Evolutionary conservation across 148 eudicot species (phyloP).

Genomic region (Fagopyrum esculentum): DNA sequence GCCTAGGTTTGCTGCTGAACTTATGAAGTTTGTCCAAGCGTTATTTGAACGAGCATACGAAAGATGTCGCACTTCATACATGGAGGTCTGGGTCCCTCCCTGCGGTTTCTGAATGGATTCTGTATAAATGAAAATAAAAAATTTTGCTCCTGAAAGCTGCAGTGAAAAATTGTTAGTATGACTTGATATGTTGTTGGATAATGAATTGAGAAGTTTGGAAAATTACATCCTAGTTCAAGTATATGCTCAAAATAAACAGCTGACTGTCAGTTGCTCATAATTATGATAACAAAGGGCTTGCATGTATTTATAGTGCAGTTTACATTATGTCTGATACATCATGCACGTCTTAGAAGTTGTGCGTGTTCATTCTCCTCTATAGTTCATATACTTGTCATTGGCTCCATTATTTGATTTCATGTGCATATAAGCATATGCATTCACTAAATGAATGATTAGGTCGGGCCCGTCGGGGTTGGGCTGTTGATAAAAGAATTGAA

Average conservation of each 20-base stretch:
- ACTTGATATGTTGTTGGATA: not conserved
- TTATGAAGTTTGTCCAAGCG: slow-evolving; percentile 81
- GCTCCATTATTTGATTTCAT: not conserved
- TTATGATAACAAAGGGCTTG: not conserved
- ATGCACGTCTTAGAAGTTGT: not conserved
- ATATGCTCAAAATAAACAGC: not conserved
- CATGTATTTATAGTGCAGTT: not conserved
- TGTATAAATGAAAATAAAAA: not conserved
- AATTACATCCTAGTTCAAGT: not conserved
- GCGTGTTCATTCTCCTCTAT: not conserved
- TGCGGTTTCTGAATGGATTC: not conserved
- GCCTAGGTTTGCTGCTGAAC: slow-evolving; percentile 89
- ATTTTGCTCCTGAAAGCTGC: not conserved
- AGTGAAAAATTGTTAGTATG: not conserved
- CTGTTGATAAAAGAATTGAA: not conserved
- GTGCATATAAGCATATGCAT: not conserved
- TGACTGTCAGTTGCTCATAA: not conserved
- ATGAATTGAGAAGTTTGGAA: not conserved
- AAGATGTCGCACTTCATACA: slow-evolving; percentile 96
- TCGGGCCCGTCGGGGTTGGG: not conserved
- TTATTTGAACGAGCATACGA: slow-evolving; percentile 92
- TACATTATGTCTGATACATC: not conserved
- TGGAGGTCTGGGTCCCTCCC: slow-evolving; percentile 52
- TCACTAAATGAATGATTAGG: not conserved
- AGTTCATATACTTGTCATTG: not conserved